A percentile compares a stretch with the other conserved stretches of the same genome.
These are phyloP conservation scores for Pythium coloratum DNA, from an alignment of 352 stramenopile species.

Conservation along the genomic window DNA sequence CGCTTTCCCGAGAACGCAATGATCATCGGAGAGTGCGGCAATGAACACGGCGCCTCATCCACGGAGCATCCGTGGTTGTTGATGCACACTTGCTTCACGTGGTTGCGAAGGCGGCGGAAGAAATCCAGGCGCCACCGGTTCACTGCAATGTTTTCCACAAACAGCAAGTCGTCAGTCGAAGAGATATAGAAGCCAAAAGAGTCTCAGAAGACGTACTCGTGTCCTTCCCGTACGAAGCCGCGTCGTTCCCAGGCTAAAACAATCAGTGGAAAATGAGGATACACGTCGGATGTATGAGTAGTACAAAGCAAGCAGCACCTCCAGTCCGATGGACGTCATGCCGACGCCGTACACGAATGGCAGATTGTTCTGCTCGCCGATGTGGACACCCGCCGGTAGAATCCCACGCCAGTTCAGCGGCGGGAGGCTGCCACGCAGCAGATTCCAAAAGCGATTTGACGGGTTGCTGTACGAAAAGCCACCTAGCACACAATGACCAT, in stretches of 20 bases:
- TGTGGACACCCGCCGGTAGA: constrained; percentile 48
- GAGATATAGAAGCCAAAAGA: too few species aligned
- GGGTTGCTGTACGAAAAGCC: constrained; percentile 82
- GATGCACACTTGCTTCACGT: constrained; percentile 53
- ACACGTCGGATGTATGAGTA: background rate
- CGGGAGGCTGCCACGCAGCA: constrained; percentile 69
- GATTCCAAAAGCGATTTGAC: constrained; percentile 88
- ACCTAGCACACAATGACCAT: constrained; percentile 13
- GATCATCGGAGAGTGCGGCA: constrained; percentile 60
- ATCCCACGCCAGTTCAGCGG: constrained; percentile 62
- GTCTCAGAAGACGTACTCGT: constrained; percentile 46
- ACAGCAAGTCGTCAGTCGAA: background rate
- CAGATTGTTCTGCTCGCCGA: constrained; percentile 75
- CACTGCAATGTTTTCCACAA: constrained; percentile 8
- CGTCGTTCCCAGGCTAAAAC: constrained; percentile 78
- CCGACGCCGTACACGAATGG: constrained; percentile 63
- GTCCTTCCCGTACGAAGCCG: constrained; percentile 67
- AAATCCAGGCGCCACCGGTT: constrained; percentile 25
- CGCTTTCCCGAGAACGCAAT: constrained; percentile 87
- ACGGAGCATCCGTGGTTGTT: constrained; percentile 28
- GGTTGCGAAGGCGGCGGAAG: constrained; percentile 46
- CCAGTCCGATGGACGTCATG: constrained; percentile 81
- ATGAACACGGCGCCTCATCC: constrained; percentile 27
- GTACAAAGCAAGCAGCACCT: constrained; percentile 36
- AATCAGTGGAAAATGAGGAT: background rate